A percentile compares a stretch with the other conserved stretches of the same genome.
These are phyloP conservation scores for Botrytis pseudocinerea DNA, from an alignment of 2,329 filamentous ascomycete species.

Conservation along the genomic window DNA sequence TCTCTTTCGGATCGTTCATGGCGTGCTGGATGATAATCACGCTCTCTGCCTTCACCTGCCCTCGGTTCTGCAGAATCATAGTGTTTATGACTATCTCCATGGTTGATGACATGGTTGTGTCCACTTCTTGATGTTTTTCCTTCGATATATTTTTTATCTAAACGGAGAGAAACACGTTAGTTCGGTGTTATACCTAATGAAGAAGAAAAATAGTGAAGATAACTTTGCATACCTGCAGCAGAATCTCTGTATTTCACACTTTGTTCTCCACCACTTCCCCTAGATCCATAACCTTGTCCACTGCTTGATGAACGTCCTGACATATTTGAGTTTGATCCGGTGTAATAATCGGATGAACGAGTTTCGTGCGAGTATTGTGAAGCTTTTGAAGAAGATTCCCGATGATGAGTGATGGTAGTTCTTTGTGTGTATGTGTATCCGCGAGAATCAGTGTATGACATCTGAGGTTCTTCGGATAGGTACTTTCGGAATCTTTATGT, in stretches of 20 bases:
- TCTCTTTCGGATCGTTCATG: neutral
- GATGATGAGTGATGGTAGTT: constrained; percentile 1
- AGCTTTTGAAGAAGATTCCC: constrained; percentile 1
- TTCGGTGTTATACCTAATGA: neutral
- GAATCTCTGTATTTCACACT: constrained; percentile 15
- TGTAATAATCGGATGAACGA: constrained; percentile 13
- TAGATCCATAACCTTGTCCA: neutral
- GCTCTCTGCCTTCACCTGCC: constrained; percentile 10
- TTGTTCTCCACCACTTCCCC: neutral
- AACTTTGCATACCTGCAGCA: neutral
- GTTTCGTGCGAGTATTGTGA: constrained; percentile 8
- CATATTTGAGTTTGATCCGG: constrained; percentile 5
- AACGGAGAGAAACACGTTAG: neutral
- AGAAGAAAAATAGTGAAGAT: neutral
- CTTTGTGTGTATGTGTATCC: constrained; percentile 13
- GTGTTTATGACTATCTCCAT: constrained; percentile 2
- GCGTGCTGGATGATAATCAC: neutral
- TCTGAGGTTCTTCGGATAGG: neutral
- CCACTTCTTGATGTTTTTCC: constrained; percentile 1
- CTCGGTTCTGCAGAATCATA: constrained; percentile 19
- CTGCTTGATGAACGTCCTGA: constrained; percentile 2
- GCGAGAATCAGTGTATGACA: constrained; percentile 17
- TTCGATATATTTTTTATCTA: constrained; percentile 13
- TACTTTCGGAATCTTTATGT: constrained; percentile 13
- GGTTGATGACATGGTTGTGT: neutral